Evolutionary conservation across 2,329 filamentous ascomycete species (phyloP).

Genomic region (Thielaviopsis populi): DNA sequence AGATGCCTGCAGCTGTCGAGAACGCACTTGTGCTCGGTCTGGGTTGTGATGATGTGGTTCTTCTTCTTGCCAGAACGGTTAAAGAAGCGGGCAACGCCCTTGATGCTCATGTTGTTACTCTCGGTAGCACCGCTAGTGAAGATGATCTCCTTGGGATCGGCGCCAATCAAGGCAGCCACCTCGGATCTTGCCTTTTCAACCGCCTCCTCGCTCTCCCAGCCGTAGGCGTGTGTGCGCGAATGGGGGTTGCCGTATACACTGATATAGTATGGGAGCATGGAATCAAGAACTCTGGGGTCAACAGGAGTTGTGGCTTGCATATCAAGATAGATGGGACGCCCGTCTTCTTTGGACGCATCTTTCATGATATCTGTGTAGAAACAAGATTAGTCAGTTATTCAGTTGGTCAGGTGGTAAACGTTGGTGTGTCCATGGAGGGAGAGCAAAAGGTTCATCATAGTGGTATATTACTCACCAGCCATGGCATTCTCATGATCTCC

Average conservation of each 20-base stretch:
- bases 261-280: slow-evolving; percentile 90
- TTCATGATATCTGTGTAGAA: slow-evolving; percentile 54
- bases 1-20: slow-evolving; percentile 93
- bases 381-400: neutral
- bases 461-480: slow-evolving; percentile 14
- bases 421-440: slow-evolving; percentile 19
- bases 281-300: slow-evolving; percentile 85
- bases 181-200: slow-evolving; percentile 76
- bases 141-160: slow-evolving; percentile 94
- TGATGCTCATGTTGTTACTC: slow-evolving; percentile 99
- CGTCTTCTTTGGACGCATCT: slow-evolving; percentile 84
- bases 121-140: slow-evolving; percentile 97
- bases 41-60: slow-evolving; percentile 92
- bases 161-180: slow-evolving; percentile 75
- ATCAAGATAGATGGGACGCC: slow-evolving; percentile 91
- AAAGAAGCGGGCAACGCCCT: slow-evolving; percentile 93
- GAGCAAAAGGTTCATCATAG: slow-evolving; percentile 16
- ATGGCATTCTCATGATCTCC: slow-evolving; percentile 16
- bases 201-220: slow-evolving; percentile 94
- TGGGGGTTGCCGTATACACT: slow-evolving; percentile 94
- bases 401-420: neutral
- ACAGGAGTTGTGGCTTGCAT: slow-evolving; percentile 96
- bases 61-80: slow-evolving; percentile 89
- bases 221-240: slow-evolving; percentile 92
- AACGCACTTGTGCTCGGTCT: slow-evolving; percentile 98